phyloP scores from a whole-genome alignment of 345 rosid genomes.

The Abelmoschus esculentus region DNA sequence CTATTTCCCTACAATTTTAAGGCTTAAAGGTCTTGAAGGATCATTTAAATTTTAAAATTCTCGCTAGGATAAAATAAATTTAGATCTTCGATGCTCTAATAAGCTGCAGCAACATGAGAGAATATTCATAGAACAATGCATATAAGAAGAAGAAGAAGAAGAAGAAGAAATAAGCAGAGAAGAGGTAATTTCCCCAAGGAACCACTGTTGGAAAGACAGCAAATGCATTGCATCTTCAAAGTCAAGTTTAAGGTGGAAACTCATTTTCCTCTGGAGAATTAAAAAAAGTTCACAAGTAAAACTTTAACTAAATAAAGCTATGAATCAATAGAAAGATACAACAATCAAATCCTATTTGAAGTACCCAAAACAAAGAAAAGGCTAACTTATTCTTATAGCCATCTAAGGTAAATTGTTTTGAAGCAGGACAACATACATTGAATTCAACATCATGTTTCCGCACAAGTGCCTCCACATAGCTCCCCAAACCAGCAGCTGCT shows the following conservation, averaged over 20 bases:
- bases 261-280: background rate
- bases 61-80: background rate
- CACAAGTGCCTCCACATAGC: conserved; percentile 89
- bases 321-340: background rate
- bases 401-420: background rate
- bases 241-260: background rate
- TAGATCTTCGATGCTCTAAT: background rate
- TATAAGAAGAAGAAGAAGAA: background rate
- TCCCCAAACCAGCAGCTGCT: conserved; percentile 93
- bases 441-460: conserved; percentile 83
- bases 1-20: background rate
- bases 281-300: background rate
- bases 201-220: background rate
- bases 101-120: background rate
- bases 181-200: background rate
- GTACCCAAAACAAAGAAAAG: background rate
- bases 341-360: background rate
- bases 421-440: conserved; percentile 43
- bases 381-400: background rate
- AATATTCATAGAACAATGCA: background rate
- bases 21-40: background rate
- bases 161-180: background rate
- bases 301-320: background rate
- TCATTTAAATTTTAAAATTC: background rate
- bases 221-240: background rate